phyloP scores from a whole-genome alignment of 2,329 filamentous ascomycete genomes.

The Teratosphaeria pseudoeucalypti region DNA sequence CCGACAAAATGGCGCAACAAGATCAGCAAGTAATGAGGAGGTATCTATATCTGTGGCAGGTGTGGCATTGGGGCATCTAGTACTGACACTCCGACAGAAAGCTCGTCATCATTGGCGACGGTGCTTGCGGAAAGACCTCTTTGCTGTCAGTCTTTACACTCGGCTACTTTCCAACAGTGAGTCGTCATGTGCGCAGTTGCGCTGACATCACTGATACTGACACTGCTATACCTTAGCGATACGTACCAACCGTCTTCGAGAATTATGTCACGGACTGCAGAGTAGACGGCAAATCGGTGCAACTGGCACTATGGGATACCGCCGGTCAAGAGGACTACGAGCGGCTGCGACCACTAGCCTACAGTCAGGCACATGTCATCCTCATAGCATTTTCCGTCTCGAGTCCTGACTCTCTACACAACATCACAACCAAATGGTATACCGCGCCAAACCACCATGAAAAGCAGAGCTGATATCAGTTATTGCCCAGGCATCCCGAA shows the following conservation, averaged over 20 bases:
- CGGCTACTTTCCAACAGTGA: conserved; percentile 92
- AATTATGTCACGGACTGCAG: conserved; percentile 99
- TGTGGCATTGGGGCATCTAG: conserved; percentile 1
- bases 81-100: conserved; percentile 50
- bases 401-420: conserved; percentile 89
- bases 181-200: conserved; percentile 31
- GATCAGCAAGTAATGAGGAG: conserved; percentile 30
- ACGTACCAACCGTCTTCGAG: conserved; percentile 92
- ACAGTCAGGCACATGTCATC: conserved; percentile 95
- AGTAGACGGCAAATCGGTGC: conserved; percentile 97
- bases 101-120: conserved; percentile 91
- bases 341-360: conserved; percentile 82
- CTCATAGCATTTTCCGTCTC: conserved; percentile 93
- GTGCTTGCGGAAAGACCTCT: conserved; percentile 97
- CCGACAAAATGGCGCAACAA: conserved; percentile 23
- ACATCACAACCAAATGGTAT: conserved; percentile 99
- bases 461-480: neutral
- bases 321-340: conserved; percentile 99
- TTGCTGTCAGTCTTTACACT: conserved; percentile 94
- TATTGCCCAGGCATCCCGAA: conserved; percentile 50
- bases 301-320: conserved; percentile 98
- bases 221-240: conserved; percentile 13
- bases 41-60: conserved; percentile 12
- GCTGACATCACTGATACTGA: neutral
- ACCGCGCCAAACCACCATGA: neutral